These are phyloP conservation scores for Cicer judaicum DNA, from an alignment of 306 rosid species.

Conservation along the genomic window DNA sequence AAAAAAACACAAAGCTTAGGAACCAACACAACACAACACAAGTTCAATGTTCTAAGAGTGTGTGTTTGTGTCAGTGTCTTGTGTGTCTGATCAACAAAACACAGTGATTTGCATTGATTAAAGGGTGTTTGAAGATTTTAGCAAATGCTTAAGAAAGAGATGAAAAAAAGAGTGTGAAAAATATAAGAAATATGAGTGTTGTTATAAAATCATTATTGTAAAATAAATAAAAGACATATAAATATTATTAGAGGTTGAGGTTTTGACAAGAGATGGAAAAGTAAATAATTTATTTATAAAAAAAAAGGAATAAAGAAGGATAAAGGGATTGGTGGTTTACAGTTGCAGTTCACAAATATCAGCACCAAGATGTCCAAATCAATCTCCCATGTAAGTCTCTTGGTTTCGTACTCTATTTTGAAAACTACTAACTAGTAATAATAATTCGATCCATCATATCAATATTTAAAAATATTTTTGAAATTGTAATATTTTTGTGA, in stretches of 20 bases:
- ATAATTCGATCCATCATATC: no score
- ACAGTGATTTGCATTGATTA: constrained; percentile 1
- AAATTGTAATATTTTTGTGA: no score
- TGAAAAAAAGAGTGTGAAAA: background rate
- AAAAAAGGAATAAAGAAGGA: background rate
- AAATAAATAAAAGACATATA: constrained; percentile 9
- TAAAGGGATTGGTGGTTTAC: constrained; percentile 33
- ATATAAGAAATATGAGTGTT: background rate
- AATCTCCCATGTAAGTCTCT: constrained; percentile 7
- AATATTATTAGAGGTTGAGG: constrained; percentile 17
- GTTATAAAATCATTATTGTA: background rate
- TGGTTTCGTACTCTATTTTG: background rate
- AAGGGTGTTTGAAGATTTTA: background rate
- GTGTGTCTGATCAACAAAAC: constrained; percentile 36
- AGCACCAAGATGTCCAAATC: constrained; percentile 8
- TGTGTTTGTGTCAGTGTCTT: constrained; percentile 1
- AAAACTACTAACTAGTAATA: background rate
- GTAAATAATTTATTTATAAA: background rate
- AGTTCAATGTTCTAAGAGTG: background rate
- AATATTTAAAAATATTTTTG: no score
- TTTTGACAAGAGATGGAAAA: constrained; percentile 4
- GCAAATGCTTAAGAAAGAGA: background rate
- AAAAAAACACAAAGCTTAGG: background rate
- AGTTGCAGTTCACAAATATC: constrained; percentile 33
- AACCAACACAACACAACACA: background rate